Conservation (phyloP, 768 basidiomycete genomes). For the Mrakia hoshinonis region DNA sequence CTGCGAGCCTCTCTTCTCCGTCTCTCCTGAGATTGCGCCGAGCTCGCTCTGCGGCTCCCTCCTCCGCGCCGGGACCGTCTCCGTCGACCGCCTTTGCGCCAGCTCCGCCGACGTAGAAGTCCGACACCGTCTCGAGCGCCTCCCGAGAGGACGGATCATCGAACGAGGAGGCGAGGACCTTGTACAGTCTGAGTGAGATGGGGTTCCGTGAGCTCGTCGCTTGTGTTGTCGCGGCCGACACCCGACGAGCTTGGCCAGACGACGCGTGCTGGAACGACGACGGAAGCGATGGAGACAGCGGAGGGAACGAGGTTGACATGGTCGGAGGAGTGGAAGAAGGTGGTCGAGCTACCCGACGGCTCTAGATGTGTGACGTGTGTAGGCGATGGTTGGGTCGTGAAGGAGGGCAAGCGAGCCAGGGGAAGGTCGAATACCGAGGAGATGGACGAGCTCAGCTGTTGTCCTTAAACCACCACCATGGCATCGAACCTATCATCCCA, state of each 20-base stretch:
- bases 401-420: not conserved
- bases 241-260: not conserved
- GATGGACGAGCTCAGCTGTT: not conserved
- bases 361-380: not conserved
- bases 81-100: not conserved
- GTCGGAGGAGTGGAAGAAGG: not conserved
- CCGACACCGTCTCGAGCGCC: slow-evolving; percentile 72
- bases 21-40: slow-evolving; percentile 73
- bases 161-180: slow-evolving; percentile 62
- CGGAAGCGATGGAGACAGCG: not conserved
- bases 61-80: slow-evolving; percentile 32
- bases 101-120: slow-evolving; percentile 51
- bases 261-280: slow-evolving; percentile 7
- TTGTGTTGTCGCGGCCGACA: not conserved
- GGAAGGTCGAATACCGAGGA: not conserved
- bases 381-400: not conserved
- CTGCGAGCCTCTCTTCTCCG: slow-evolving; percentile 70
- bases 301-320: not conserved
- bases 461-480: not conserved
- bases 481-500: slow-evolving; percentile 2
- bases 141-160: slow-evolving; percentile 47
- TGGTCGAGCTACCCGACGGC: slow-evolving; percentile 3
- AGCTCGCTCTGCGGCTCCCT: slow-evolving; percentile 53
- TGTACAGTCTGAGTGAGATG: slow-evolving; percentile 77
- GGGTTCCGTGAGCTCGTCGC: slow-evolving; percentile 44